Evolutionary conservation across 139 green algal species (phyloP), one percentile per base, ranked within the genome.

Genomic region (Picochlorum costavermella): DNA sequence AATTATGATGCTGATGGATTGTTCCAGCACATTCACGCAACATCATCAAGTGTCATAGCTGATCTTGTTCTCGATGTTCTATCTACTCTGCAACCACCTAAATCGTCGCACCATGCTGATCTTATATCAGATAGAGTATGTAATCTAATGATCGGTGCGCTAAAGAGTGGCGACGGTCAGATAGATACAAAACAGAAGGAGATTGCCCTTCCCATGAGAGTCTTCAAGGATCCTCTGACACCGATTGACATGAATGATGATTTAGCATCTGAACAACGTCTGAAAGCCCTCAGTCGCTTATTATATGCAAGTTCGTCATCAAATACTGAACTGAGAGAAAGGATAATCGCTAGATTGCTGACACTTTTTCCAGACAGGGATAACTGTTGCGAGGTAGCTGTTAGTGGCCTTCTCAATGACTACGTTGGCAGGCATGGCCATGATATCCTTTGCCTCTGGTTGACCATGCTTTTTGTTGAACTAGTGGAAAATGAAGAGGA

Each of bases 321-420:
- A 40, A 40, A 40, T 8, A 40, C 11, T 40, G 33, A 40, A 8
- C 11, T 40, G 33, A 40, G 33, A 40, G 12, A 40, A 40, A 40
- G 33, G 33, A 40, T 40, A 40, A 40, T 83, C 14, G 72, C 80
- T n/a, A 60, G 71, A 55, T 68, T 87, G 33, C 67, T 68, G 4
- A 67, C 61, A 4, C 37, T 51, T 28, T 55, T 50, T 28, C 61
- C 29, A 10, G 45, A 59, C 2, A 33, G 3, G 3, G 75, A 84
- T 43, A 23, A 50, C 16, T 33, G 67, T 6, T 61, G 48, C 11
- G 72, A 82, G 11, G 43, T 72, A 53, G 29, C 68, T 30, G 16
- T 74, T 5, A 5, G 13, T 6, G 48, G 44, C 50, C 23, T 74
- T 50, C 49, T 62, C 9, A 50, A 49, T 23, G 67, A 68, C 48